Evolutionary conservation across 2,329 filamentous ascomycete species (phyloP), one percentile per base, ranked within the genome.

Genomic region (Dothistroma pini): DNA sequence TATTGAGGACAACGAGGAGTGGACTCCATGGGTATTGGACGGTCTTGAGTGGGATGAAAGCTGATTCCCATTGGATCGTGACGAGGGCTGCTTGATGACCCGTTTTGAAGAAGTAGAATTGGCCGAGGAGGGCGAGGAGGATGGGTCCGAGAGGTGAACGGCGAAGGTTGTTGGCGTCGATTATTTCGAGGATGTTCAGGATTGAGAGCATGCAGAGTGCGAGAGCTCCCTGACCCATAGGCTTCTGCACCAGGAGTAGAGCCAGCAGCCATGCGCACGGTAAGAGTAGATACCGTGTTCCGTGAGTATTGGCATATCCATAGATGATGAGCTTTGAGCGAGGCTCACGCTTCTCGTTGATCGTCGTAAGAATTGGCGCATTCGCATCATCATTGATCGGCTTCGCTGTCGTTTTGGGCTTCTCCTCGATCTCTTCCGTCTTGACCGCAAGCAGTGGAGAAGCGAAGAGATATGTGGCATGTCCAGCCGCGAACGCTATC

Each of bases 101-200:
- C 0, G 95, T 99, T 74, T 96, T 97, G 85, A 99, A 99, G 80
- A 88, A 99, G 79, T 97, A 88, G 76, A 93, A 96, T 70, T 89
- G 91, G 62, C 93, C 95, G 0, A 99, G 85, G n/a, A 97, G 78
- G 11, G 87, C 93, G 29, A 97, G 84, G 64, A 96, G 83, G 44
- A 95, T 80, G 21, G 95, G 93, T 0, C 92, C 93, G 69, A 97
- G 89, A 7, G 91, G 82, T 50, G 86, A 87, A 54, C 84, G 80
- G 16, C 87, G 85, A 0, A 86, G 76, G 35, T 78, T 78, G 68
- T 86, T 86, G 2, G 83, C 84, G 72, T 86, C 84, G 57, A 88
- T 76, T 56, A 88, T 84, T 68, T 88, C 86, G 54, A 86, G 79
- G 1, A 88, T 83, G 11, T 91, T 91, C 63, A 99, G 85, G 49